Conservation (phyloP, 306 rosid species). For the Acacia acuminata region DNA sequence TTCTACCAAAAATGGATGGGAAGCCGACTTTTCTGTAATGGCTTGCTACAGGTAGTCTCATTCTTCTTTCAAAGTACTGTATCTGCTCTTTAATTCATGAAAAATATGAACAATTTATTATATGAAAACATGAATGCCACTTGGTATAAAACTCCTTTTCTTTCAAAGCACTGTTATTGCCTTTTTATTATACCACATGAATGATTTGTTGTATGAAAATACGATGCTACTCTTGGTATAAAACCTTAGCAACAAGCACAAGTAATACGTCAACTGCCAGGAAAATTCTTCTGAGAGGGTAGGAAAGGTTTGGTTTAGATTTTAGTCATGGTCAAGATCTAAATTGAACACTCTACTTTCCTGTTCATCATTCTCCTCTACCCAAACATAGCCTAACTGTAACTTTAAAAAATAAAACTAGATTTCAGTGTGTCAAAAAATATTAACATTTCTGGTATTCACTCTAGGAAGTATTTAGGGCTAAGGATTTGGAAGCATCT, state of each 20-base stretch:
- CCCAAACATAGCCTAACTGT: neutral
- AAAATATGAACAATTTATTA: too few relatives aligned
- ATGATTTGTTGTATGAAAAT: neutral
- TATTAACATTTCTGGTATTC: neutral
- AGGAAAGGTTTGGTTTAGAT: neutral
- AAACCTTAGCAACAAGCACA: neutral
- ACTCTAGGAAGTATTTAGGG: neutral
- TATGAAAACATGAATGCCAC: neutral
- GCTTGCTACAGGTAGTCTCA: constrained; percentile 75
- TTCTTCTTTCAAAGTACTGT: constrained; percentile 12
- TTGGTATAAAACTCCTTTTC: constrained; percentile 2
- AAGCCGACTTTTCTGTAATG: constrained; percentile 90
- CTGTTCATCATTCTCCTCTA: neutral
- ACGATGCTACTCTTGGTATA: constrained; percentile 4
- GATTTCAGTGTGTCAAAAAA: neutral
- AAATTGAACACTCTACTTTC: neutral
- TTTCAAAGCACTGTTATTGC: constrained; percentile 1
- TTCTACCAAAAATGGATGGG: constrained; percentile 90
- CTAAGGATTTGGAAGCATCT: constrained; percentile 8
- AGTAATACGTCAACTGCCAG: neutral
- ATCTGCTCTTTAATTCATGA: neutral
- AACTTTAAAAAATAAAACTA: neutral
- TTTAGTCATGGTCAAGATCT: neutral
- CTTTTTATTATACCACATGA: neutral
- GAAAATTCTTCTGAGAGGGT: neutral